Conservation (phyloP, 371 early-diverging fungal species). For the Entomophthora muscae region DNA sequence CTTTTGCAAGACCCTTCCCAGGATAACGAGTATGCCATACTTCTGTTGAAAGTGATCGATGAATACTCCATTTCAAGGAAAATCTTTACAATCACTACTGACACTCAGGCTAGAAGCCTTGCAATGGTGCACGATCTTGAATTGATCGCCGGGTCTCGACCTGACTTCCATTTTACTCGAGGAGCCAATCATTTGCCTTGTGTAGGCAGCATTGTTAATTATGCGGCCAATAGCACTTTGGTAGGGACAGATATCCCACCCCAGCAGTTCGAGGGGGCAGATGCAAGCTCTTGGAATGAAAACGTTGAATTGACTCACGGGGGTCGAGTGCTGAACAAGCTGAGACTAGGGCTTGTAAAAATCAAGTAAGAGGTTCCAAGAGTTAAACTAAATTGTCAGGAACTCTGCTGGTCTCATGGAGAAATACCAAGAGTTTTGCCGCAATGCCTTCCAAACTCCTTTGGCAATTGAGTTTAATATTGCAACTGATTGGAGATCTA, state of each 20-base stretch:
- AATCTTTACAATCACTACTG: background rate
- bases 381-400: background rate
- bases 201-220: background rate
- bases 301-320: background rate
- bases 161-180: background rate
- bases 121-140: background rate
- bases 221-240: background rate
- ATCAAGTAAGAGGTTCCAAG: background rate
- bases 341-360: background rate
- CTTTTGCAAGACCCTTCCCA: background rate
- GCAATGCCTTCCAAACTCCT: background rate
- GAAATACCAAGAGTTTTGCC: background rate
- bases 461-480: background rate
- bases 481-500: background rate
- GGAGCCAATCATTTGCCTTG: background rate
- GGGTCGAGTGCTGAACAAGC: background rate
- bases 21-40: background rate
- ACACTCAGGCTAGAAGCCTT: background rate
- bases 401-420: background rate
- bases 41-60: background rate
- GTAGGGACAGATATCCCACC: background rate
- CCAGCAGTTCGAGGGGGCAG: background rate
- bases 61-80: background rate
- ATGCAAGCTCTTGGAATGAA: background rate
- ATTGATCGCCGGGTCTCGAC: background rate